Evolutionary conservation across 2,329 filamentous ascomycete species (phyloP), one percentile per base, ranked within the genome.

Genomic region (Colletotrichum euphorbiae): DNA sequence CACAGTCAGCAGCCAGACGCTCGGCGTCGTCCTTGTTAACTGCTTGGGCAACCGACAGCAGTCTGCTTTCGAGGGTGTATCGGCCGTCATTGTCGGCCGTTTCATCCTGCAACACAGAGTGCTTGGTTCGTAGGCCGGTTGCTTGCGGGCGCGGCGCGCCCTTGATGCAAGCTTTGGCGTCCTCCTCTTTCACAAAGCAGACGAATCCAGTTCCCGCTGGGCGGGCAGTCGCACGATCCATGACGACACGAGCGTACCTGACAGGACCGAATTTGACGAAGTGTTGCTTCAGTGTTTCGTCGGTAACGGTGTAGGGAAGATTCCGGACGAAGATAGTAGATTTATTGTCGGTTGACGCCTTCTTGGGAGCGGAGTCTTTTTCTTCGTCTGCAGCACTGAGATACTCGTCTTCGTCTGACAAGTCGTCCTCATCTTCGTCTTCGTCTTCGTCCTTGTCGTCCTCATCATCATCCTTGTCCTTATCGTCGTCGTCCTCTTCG

Each of bases 191-290:
- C 80, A 90, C 91, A 81, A 99, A 99, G 81, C 93, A 97, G 33
- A 98, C 95, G 75, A 99, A 99, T 4, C 91, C 96, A 36, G 95
- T 98, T 28, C 96, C 96, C 54, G 92, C 93, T 2, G 96, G 93
- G 58, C 93, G 90, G 73, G 94, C 94, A 0, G 93, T 97, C 24
- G 89, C 88, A 52, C 86, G 90, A 76, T 99, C 95, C 76, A 97
- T 87, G 42, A 99, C 97, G 9, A 98, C 90, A 71, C 97, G 88
- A 5, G 95, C 96, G 77, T 98, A 99, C 42, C 94, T 89, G 43
- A 98, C 84, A n/a, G 86, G 87, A 28, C 96, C 97, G 74, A 99
- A 98, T 74, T 91, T 85, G n/a, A 84, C 83, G 75, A 99, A 99
- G 77, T 98, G 95, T 57, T 90, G 85, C 76, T 94, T 91, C 50